Evolutionary conservation across 1,284 basidiomycete species (phyloP), one percentile per base, ranked within the genome.

Genomic region (Ceratobasidium sp.): DNA sequence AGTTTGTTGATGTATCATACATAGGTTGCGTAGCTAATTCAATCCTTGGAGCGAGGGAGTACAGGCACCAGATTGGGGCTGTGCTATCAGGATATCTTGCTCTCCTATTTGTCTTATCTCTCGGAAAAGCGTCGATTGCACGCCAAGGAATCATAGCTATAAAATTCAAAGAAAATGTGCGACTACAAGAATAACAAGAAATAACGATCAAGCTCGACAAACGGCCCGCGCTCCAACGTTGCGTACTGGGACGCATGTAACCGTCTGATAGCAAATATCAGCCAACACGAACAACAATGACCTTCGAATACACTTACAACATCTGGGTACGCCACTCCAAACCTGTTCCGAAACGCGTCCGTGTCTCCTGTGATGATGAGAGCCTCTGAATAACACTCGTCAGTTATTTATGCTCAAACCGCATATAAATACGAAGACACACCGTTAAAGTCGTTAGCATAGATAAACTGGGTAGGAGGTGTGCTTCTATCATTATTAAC

Each of bases 401-500:
- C 18, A 46, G n/a, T 23, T 61, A 33, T 23, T 18, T 60, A 26
- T 23, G 2, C 33, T 42, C 1, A 15, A 12, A 2, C 6, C 39
- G 23, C 39, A 10, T 15, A 18, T n/a, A 33, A 15, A 26, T 13
- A 33, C 4, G n/a, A 33, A 46, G 26, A 53, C 71, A 7, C 42
- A 69, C 58, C 15, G 33, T 40, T 63, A 5, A 23, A 44, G 39
- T 73, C 69, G 10, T 72, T 44, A 56, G 56, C 40, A 42, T 73
- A 64, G 26, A 51, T 12, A n/a, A 73, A 18, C 4, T 40, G 26
- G 9, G 60, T 73, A 7, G 58, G 26, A 18, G 55, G 55, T 18
- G 44, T 20, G 15, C 56, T 28, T 20, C 60, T 70, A 26, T 73
- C 70, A 60, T 49, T 73, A 40, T 78, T 78, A 39, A 78, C 56